These are phyloP conservation scores for Geotrichum phurueaensis DNA, from an alignment of 1,139 yeast genomes.

Conservation along the genomic window DNA sequence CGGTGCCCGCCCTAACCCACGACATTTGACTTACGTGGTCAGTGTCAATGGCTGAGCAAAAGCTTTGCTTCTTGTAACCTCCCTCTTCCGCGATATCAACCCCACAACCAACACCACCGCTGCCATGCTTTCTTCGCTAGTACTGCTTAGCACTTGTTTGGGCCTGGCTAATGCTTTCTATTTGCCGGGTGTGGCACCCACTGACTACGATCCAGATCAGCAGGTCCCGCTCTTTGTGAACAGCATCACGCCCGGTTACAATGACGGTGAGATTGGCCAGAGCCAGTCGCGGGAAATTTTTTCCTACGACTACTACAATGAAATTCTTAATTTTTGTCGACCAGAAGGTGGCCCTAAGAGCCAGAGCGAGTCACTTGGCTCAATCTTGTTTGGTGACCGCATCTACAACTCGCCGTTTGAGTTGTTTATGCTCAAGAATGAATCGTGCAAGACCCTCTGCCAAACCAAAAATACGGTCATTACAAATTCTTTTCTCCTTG, in stretches of 20 bases:
- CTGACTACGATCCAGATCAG: conserved; percentile 71
- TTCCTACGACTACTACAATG: conserved; percentile 1
- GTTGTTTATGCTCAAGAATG: conserved; percentile 2
- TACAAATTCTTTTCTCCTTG: neutral
- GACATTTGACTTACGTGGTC: neutral
- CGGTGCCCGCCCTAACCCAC: neutral
- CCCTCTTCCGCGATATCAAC: neutral
- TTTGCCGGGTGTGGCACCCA: conserved; percentile 93
- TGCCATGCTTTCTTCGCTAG: neutral
- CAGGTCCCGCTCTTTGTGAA: conserved; percentile 74
- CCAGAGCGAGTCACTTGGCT: conserved; percentile 2
- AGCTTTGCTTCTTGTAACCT: neutral
- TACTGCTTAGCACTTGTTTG: neutral
- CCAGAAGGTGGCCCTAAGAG: conserved; percentile 1
- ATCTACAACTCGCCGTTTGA: conserved; percentile 4
- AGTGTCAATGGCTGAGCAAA: neutral
- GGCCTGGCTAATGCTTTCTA: conserved; percentile 53
- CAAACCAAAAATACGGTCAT: neutral
- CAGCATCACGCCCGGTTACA: conserved; percentile 77
- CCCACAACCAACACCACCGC: neutral
- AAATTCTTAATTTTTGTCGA: neutral
- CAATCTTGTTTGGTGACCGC: conserved; percentile 7
- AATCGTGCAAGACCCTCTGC: neutral
- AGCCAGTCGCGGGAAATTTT: neutral
- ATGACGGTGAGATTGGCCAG: conserved; percentile 18